Evolutionary conservation across 805 yeast species (phyloP).

Genomic region (Yarrowia porcina): DNA sequence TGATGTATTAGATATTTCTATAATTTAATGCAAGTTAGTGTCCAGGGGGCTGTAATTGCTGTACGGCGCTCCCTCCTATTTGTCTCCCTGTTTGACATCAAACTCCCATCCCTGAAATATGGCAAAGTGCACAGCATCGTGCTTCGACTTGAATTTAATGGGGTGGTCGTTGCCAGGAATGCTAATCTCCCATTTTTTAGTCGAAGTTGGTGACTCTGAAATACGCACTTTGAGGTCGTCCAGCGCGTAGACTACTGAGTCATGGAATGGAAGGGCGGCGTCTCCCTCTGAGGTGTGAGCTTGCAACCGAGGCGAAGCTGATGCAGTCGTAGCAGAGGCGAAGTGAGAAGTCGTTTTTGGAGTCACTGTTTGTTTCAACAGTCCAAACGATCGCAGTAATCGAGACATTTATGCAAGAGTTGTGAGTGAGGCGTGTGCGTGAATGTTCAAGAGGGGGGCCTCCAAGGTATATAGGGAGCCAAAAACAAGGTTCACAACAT

Average conservation of each 20-base stretch:
- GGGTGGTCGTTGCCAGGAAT: constrained; percentile 1
- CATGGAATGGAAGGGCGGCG: background rate
- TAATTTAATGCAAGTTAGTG: background rate
- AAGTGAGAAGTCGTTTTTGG: background rate
- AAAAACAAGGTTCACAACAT: background rate
- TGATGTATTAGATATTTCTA: background rate
- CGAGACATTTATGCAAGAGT: constrained; percentile 17
- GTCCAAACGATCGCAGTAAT: background rate
- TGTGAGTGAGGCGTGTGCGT: background rate
- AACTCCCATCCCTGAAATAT: constrained; percentile 20
- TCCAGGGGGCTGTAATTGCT: too few relatives aligned
- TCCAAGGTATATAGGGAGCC: background rate
- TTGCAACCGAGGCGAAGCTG: background rate
- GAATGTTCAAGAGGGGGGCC: background rate
- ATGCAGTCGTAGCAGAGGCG: background rate
- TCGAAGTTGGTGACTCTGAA: background rate
- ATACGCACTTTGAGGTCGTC: constrained; percentile 14
- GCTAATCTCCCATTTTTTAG: constrained; percentile 13
- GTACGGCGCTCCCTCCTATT: background rate
- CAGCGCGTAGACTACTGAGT: constrained; percentile 1
- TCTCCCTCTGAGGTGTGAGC: background rate
- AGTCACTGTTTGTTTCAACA: background rate
- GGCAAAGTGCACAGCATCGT: constrained; percentile 20
- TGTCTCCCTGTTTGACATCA: background rate
- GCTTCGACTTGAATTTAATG: constrained; percentile 10